These are phyloP conservation scores for Didymella keratinophila DNA, from an alignment of 2,329 filamentous ascomycete genomes.

Conservation along the genomic window DNA sequence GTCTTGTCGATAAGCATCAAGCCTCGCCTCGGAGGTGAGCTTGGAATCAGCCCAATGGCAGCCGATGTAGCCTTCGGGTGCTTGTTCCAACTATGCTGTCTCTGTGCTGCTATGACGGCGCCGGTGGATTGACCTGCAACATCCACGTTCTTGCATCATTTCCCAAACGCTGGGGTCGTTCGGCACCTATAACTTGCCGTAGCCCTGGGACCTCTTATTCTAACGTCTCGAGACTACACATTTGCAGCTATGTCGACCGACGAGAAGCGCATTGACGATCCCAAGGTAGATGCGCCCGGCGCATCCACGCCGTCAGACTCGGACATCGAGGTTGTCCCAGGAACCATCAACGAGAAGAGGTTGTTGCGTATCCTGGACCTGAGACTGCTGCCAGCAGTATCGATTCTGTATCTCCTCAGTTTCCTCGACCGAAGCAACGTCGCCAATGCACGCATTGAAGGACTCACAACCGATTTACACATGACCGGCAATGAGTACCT, in stretches of 20 bases:
- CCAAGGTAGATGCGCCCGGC: slow-evolving; percentile 25
- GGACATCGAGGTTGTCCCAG: slow-evolving; percentile 36
- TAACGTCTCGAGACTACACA: neutral
- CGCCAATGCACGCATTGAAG: slow-evolving; percentile 57
- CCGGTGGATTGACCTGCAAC: slow-evolving; percentile 17
- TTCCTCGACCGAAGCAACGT: slow-evolving; percentile 52
- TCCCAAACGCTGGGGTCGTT: neutral
- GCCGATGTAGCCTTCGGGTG: slow-evolving; percentile 5
- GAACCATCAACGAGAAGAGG: slow-evolving; percentile 61
- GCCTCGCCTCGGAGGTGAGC: slow-evolving; percentile 20
- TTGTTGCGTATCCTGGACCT: slow-evolving; percentile 65
- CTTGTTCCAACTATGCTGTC: slow-evolving; percentile 11
- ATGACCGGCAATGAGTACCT: slow-evolving; percentile 64
- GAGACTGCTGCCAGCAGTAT: slow-evolving; percentile 54
- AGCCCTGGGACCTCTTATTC: neutral
- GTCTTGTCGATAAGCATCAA: slow-evolving; percentile 19
- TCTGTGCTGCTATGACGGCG: slow-evolving; percentile 19
- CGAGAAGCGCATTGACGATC: slow-evolving; percentile 29
- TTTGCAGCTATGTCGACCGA: slow-evolving; percentile 20
- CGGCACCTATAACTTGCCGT: slow-evolving; percentile 20
- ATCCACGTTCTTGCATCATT: slow-evolving; percentile 47
- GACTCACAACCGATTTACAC: slow-evolving; percentile 39
- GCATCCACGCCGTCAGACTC: slow-evolving; percentile 35
- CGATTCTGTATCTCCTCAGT: slow-evolving; percentile 51
- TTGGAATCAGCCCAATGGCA: slow-evolving; percentile 32